Conservation (phyloP, 805 yeast species). For the Candida endomychidarum region DNA sequence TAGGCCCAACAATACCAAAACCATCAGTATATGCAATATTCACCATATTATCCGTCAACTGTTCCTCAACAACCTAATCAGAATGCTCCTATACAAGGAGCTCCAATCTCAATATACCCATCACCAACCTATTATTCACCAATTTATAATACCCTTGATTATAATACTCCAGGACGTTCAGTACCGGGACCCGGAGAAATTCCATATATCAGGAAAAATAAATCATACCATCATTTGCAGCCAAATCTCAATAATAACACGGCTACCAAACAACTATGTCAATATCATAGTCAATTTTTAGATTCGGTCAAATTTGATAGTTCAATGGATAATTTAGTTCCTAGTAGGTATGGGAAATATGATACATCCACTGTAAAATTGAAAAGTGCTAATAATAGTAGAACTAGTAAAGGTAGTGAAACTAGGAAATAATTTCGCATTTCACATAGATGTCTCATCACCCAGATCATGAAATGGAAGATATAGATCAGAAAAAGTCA, state of each 20-base stretch:
- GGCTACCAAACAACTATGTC: constrained; percentile 16
- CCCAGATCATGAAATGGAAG: neutral
- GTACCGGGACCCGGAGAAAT: neutral
- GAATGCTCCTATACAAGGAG: no score
- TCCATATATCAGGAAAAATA: constrained; percentile 9
- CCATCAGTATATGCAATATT: no score
- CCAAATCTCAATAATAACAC: constrained; percentile 19
- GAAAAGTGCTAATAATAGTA: constrained; percentile 18
- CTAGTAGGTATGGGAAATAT: constrained; percentile 23
- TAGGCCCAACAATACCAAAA: no score
- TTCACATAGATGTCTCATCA: neutral
- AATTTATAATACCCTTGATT: no score
- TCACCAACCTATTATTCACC: neutral
- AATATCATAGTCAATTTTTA: constrained; percentile 24
- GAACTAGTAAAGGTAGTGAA: constrained; percentile 12
- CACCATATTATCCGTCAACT: no score
- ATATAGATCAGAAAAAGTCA: neutral
- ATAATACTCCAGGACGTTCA: no score
- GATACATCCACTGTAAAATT: constrained; percentile 22
- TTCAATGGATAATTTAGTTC: constrained; percentile 13
- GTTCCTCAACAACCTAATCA: neutral
- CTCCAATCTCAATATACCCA: no score
- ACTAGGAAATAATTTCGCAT: neutral
- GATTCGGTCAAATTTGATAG: constrained; percentile 22
- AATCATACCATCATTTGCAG: constrained; percentile 21